Conservation (phyloP, 2,329 filamentous ascomycete genomes). For the Ustulina deusta region DNA sequence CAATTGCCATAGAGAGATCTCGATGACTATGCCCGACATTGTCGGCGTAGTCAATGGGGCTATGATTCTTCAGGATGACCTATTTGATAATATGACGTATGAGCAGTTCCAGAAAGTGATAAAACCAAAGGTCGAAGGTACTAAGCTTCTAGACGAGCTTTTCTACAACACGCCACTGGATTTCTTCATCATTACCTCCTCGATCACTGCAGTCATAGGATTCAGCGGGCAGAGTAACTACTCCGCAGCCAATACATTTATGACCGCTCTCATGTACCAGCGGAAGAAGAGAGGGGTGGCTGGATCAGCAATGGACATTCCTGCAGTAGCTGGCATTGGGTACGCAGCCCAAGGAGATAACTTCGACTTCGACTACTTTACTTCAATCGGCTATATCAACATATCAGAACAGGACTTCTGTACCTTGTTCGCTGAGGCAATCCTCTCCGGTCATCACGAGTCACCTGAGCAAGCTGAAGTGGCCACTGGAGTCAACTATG, state of each 20-base stretch:
- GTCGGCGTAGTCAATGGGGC: constrained; percentile 59
- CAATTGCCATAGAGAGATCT: constrained; percentile 32
- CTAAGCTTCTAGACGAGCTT: constrained; percentile 48
- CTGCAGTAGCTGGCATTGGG: constrained; percentile 29
- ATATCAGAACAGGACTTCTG: constrained; percentile 54
- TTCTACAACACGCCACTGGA: constrained; percentile 48
- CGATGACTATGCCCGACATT: constrained; percentile 50
- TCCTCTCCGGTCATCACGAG: constrained; percentile 48
- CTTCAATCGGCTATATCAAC: constrained; percentile 18
- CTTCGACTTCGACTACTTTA: constrained; percentile 6
- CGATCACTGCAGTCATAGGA: constrained; percentile 16
- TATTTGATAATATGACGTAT: constrained; percentile 49
- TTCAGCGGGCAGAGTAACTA: constrained; percentile 32
- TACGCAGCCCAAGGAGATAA: constrained; percentile 10
- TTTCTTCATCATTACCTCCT: constrained; percentile 34
- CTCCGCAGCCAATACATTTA: constrained; percentile 32
- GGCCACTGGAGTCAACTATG: constrained; percentile 15
- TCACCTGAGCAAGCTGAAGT: not conserved
- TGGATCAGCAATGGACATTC: constrained; percentile 33
- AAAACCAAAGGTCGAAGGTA: constrained; percentile 55
- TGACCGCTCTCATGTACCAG: constrained; percentile 28
- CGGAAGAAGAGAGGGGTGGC: constrained; percentile 21
- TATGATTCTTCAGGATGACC: constrained; percentile 57
- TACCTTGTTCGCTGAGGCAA: constrained; percentile 55
- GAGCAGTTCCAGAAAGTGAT: constrained; percentile 49